Base-by-base conservation (phyloP, 2,329 filamentous ascomycete genomes). In the Botryotinia calthae region DNA sequence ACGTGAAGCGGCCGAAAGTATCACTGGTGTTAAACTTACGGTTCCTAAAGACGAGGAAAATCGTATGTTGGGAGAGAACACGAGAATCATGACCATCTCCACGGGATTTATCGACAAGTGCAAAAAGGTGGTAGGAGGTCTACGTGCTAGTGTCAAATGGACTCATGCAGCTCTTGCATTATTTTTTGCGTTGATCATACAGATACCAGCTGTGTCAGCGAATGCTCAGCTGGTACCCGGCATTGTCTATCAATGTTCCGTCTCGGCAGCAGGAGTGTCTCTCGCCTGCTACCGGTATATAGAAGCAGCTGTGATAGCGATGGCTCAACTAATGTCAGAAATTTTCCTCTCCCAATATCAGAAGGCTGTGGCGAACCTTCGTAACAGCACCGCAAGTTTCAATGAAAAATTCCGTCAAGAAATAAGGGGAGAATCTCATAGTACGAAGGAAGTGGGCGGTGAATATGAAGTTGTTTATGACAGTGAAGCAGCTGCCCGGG, bases 21-120 rank as follows among this genome's bases (percentile, higher is more conserved):
- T 42, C 40, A 1, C 4, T 7, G 18, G 4, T 12, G 6, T 9
- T 22, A 48, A 20, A 20, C 1, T 20, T 20, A 8, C 7, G 10
- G 20, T 10, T 6, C 6, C 16, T 22, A 31, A 40, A 2, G 6
- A 2, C 0, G 2, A 8, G 4, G 1, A 31, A 22, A 14, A 4
- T 25, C 20, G 12, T 3, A 28, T 31, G 0, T 8, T 8, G 18
- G 56, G 18, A 25, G 56, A 28, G 4, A 59, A 59, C 10, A 40
- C 25, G 37, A 62, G 3, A 7, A 42, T 28, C 8, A 16, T 1
- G 37, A 4, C n/a, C 42, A n/a, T 10, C n/a, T 3, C 6, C 8
- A 42, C 37, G 14, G 7, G 1, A 44, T 44, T 6, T 1, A 12
- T 42, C 42, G 8, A 6, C 25, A 44, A 1, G 4, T 63, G 12